These are phyloP conservation scores for Avena eriantha DNA, from an alignment of 176 grass and related monocot species.

Conservation along the genomic window DNA sequence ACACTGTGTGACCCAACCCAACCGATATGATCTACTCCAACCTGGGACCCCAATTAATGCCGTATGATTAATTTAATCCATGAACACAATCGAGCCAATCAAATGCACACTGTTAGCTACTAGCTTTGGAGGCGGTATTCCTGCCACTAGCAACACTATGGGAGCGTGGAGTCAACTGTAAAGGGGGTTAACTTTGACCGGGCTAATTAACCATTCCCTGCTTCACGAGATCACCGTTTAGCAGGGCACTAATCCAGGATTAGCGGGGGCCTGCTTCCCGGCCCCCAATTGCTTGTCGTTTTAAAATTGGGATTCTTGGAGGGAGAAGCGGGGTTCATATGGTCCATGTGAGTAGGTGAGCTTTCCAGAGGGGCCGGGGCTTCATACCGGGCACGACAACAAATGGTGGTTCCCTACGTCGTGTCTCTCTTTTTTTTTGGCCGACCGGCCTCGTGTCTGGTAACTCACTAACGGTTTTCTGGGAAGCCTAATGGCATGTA, in stretches of 20 bases:
- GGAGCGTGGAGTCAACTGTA: conserved; percentile 54
- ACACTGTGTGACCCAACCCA: too few relatives aligned
- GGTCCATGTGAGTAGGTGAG: conserved; percentile 40
- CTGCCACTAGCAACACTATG: background rate
- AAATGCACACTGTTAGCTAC: background rate
- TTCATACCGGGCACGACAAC: conserved; percentile 37
- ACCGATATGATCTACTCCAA: too few relatives aligned
- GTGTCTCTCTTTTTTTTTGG: conserved; percentile 17
- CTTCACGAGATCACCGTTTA: conserved; percentile 16
- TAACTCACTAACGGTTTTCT: conserved; percentile 28
- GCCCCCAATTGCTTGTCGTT: background rate
- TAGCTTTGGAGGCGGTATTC: conserved; percentile 31
- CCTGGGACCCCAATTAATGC: background rate
- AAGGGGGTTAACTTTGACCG: conserved; percentile 39
- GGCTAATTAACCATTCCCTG: conserved; percentile 18
- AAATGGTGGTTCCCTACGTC: conserved; percentile 21
- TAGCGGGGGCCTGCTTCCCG: conserved; percentile 49
- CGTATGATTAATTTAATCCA: conserved; percentile 26
- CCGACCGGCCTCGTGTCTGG: conserved; percentile 38
- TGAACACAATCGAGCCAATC: conserved; percentile 58
- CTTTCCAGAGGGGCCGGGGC: background rate
- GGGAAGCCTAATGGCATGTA: too few relatives aligned
- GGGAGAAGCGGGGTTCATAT: conserved; percentile 16
- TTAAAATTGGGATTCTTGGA: conserved; percentile 31
- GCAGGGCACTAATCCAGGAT: conserved; percentile 61